Evolutionary conservation across 768 basidiomycete species (phyloP), one percentile per base, ranked within the genome.

Genomic region (Mycena pura): DNA sequence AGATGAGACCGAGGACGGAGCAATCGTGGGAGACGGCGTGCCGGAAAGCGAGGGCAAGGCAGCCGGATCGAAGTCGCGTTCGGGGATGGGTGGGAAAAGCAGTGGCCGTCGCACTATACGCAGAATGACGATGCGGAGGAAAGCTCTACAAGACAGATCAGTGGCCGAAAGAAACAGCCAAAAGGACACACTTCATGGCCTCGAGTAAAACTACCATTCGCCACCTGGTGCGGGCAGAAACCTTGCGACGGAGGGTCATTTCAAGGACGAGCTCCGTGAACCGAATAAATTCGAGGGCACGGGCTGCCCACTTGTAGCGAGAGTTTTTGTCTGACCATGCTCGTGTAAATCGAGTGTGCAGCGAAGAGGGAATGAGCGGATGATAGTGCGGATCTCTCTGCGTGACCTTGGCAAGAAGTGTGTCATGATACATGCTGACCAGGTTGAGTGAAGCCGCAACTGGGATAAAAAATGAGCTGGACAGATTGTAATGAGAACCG

Each of bases 401-500:
- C 27, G 86, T 77, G 46, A 90, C 80, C 72, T 81, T 86, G 4
- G 86, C 78, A 40, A 99, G 86, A n/a, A 99, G 77, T 5, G 93
- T 91, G 74, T 99, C 96, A 74, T 99, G 96, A 73, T 98, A 98
- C 82, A 95, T 83, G 80, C 92, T 93, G 72, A 93, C 84, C 40
- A 93, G 79, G 76, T 95, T 95, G 69, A 97, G 80, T 29, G 86
- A 76, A n/a, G 96, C 86, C 38, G 93, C 92, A 52, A 99, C 95
- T 98, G 72, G 27, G n/a, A 39, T 54, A 61, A 56, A 57, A 63
- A 57, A 55, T 60, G 47, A 66, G 53, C n/a, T 31, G 21, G 40
- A 57, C 47, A 49, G 31, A 63, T 53, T 44, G 32, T 29, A 48
- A n/a, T n/a, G n/a, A n/a, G 55, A 61, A 62, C 48, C 55, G 62